Percentiles rank a stretch among this genome's conserved stretches.
Evolutionary conservation across 2,329 filamentous ascomycete genomes (phyloP).

Genomic region (Apiospora marii): DNA sequence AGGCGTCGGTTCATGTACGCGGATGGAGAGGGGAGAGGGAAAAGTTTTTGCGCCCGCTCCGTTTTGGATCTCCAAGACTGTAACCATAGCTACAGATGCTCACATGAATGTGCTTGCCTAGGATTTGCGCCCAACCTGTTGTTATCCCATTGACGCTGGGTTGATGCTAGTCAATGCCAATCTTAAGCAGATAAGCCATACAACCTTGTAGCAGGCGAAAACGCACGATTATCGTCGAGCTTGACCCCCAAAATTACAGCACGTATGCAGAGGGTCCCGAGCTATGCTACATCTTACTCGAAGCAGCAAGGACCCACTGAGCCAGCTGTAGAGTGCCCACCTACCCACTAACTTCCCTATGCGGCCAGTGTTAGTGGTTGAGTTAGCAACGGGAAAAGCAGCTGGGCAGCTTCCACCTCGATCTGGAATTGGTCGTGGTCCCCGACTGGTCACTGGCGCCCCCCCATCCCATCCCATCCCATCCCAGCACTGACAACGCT

Average conservation of each 20-base stretch:
- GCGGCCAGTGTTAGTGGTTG: constrained; percentile 16
- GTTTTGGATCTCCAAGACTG: not conserved
- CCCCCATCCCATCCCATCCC: constrained; percentile 18
- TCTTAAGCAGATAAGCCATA: constrained; percentile 15
- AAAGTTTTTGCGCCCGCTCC: not conserved
- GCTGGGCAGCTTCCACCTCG: constrained; percentile 20
- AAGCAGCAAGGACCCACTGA: constrained; percentile 16
- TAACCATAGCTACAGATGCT: not conserved
- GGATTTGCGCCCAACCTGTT: not conserved
- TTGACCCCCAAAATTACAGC: constrained; percentile 20
- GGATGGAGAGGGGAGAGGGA: not conserved
- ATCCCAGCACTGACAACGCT: constrained; percentile 17
- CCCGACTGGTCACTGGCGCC: constrained; percentile 20
- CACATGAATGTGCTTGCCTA: not conserved
- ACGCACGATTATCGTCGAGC: constrained; percentile 4
- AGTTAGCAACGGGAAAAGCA: constrained; percentile 13
- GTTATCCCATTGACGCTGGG: constrained; percentile 1
- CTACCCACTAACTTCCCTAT: constrained; percentile 16
- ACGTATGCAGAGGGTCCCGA: not conserved
- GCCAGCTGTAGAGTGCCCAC: constrained; percentile 16
- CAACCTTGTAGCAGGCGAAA: not conserved
- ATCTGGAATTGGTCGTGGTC: constrained; percentile 18
- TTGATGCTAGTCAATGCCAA: constrained; percentile 4
- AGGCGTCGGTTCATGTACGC: not conserved
- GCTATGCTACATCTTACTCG: constrained; percentile 2